A percentile compares a stretch with the other conserved stretches of the same genome.
Conservation (phyloP, 2,329 filamentous ascomycete species). For the Aspergillus transmontanensis region DNA sequence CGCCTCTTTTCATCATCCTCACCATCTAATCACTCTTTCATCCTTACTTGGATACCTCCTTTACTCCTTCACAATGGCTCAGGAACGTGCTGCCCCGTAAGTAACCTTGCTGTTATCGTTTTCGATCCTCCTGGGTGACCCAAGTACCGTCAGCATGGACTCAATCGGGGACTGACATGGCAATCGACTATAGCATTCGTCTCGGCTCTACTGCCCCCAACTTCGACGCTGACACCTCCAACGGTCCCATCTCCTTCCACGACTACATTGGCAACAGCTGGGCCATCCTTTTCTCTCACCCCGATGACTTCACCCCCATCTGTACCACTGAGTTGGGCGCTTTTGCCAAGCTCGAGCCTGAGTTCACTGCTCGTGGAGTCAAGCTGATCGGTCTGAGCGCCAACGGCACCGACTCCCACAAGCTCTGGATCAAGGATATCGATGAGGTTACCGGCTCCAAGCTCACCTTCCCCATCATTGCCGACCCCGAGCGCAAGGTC, state of each 20-base stretch:
- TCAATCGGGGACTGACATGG: conserved; percentile 15
- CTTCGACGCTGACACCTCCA: conserved; percentile 69
- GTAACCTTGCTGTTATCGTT: conserved; percentile 19
- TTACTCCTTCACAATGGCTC: conserved; percentile 41
- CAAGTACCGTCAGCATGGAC: neutral
- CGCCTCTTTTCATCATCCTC: conserved; percentile 4
- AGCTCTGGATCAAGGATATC: conserved; percentile 89
- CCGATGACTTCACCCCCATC: conserved; percentile 85
- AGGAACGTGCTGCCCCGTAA: conserved; percentile 47
- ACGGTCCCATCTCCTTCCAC: conserved; percentile 70
- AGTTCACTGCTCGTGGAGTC: conserved; percentile 84
- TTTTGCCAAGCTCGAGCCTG: conserved; percentile 86
- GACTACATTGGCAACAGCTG: conserved; percentile 71
- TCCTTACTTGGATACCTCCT: conserved; percentile 2
- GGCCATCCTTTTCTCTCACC: conserved; percentile 73
- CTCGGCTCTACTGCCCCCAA: conserved; percentile 68
- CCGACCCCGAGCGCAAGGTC: conserved; percentile 77
- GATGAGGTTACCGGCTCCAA: conserved; percentile 74
- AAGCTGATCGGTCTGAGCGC: conserved; percentile 88
- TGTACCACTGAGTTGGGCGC: conserved; percentile 96
- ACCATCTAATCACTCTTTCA: conserved; percentile 7
- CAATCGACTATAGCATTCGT: conserved; percentile 52
- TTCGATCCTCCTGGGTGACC: neutral
- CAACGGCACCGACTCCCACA: conserved; percentile 82
- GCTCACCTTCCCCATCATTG: conserved; percentile 78